These are phyloP conservation scores for Yarrowia sp. DNA, from an alignment of 805 yeast genomes.

Conservation along the genomic window DNA sequence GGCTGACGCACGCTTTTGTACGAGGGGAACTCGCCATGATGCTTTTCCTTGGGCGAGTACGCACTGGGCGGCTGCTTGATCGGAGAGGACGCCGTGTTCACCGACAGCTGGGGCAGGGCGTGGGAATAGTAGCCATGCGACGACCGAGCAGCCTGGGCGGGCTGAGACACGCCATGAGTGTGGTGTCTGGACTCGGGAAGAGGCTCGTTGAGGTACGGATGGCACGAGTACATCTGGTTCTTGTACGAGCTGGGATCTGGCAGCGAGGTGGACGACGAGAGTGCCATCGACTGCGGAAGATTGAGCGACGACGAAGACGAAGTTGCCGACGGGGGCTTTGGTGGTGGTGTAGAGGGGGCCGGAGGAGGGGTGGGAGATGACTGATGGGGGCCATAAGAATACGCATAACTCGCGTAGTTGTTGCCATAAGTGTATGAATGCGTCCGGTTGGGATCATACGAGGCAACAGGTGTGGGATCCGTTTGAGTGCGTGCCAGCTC, in stretches of 20 bases:
- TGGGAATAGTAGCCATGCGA: constrained; percentile 16
- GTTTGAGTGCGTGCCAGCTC: constrained; percentile 27
- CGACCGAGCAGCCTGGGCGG: constrained; percentile 17
- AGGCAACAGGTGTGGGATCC: neutral
- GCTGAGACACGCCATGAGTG: constrained; percentile 17
- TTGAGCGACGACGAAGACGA: neutral
- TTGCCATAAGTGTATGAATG: constrained; percentile 21
- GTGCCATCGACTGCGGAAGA: neutral
- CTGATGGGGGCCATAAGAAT: neutral
- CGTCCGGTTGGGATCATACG: constrained; percentile 29
- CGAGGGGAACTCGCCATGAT: constrained; percentile 6
- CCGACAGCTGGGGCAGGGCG: constrained; percentile 15
- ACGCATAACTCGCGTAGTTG: constrained; percentile 8
- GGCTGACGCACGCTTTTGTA: neutral
- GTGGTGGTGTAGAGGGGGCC: neutral
- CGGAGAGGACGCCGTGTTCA: constrained; percentile 14
- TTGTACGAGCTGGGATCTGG: constrained; percentile 6
- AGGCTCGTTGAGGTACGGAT: constrained; percentile 16
- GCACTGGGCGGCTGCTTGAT: constrained; percentile 21
- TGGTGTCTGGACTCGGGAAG: constrained; percentile 17
- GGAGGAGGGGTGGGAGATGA: constrained; percentile 1
- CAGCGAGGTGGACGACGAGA: neutral
- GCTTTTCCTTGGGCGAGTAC: constrained; percentile 4
- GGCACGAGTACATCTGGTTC: constrained; percentile 13
- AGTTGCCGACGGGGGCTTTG: neutral